Conservation (phyloP, 306 rosid genomes). For the Gastrolobium villosum region DNA sequence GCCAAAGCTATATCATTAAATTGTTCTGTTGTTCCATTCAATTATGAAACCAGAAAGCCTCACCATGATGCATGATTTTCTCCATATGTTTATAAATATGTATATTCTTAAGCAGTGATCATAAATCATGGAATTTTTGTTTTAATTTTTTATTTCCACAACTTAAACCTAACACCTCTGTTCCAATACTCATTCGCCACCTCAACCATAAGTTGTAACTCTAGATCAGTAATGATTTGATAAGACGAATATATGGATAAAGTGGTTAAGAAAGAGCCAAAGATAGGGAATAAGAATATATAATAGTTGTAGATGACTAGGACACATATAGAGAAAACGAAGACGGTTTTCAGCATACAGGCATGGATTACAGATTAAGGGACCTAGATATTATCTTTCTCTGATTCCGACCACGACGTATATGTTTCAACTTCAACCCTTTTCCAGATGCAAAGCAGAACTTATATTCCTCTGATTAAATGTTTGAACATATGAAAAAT, state of each 20-base stretch:
- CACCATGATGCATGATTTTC: not conserved
- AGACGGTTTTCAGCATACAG: constrained; percentile 54
- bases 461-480: constrained; percentile 39
- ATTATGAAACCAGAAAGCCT: constrained; percentile 9
- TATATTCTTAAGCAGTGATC: not conserved
- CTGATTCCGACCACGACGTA: constrained; percentile 6
- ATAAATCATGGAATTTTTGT: not conserved
- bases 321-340: constrained; percentile 43
- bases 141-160: not conserved
- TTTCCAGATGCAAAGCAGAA: constrained; percentile 48
- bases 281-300: constrained; percentile 53
- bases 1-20: not conserved
- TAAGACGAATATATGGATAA: constrained; percentile 51
- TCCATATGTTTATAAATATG: not conserved
- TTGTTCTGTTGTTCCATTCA: not conserved
- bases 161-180: constrained; percentile 20
- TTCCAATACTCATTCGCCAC: constrained; percentile 31
- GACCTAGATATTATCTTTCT: constrained; percentile 36
- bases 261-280: constrained; percentile 48
- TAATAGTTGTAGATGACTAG: constrained; percentile 36
- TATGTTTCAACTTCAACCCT: constrained; percentile 47
- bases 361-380: constrained; percentile 38
- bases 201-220: constrained; percentile 35
- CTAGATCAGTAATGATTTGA: constrained; percentile 34
- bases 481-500: constrained; percentile 27